phyloP scores from a whole-genome alignment of 805 yeast species.

The Wickerhamiella shivajii region DNA sequence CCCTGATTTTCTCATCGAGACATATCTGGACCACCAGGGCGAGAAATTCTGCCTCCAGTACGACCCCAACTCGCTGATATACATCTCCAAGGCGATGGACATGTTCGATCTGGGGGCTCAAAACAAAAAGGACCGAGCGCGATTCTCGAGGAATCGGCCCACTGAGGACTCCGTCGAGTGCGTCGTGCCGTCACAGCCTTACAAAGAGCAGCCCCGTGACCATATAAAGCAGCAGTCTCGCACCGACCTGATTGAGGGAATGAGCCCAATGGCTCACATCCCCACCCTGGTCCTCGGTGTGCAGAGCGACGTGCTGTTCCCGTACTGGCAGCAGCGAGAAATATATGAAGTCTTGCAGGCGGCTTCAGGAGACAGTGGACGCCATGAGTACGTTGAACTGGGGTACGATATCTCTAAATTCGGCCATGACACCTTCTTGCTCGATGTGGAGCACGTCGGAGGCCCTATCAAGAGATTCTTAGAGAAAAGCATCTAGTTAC shows the following conservation, averaged over 20 bases:
- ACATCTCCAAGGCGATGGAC: conserved; percentile 90
- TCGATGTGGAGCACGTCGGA: conserved; percentile 70
- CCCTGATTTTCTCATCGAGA: conserved; percentile 85
- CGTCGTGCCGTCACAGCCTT: conserved; percentile 37
- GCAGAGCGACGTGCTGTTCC: conserved; percentile 83
- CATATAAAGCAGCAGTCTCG: conserved; percentile 23
- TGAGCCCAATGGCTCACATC: conserved; percentile 45
- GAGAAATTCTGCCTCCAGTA: conserved; percentile 84
- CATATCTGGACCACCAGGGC: conserved; percentile 88
- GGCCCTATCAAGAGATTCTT: conserved; percentile 56
- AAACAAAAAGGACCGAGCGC: conserved; percentile 9
- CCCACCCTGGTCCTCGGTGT: conserved; percentile 75
- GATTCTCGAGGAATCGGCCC: not conserved
- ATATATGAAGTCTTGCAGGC: conserved; percentile 41
- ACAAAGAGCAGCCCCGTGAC: conserved; percentile 35
- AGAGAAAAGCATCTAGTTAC: conserved; percentile 16
- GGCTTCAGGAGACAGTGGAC: conserved; percentile 15
- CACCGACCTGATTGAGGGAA: conserved; percentile 51
- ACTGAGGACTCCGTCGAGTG: conserved; percentile 13
- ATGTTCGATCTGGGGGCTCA: conserved; percentile 58
- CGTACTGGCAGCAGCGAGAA: conserved; percentile 89
- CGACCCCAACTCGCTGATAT: conserved; percentile 78
- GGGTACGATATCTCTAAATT: conserved; percentile 63
- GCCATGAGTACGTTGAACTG: conserved; percentile 47
- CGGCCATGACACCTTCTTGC: conserved; percentile 84